phyloP scores from a whole-genome alignment of 192 early-diverging fungal genomes.

The Gigaspora rosea region DNA sequence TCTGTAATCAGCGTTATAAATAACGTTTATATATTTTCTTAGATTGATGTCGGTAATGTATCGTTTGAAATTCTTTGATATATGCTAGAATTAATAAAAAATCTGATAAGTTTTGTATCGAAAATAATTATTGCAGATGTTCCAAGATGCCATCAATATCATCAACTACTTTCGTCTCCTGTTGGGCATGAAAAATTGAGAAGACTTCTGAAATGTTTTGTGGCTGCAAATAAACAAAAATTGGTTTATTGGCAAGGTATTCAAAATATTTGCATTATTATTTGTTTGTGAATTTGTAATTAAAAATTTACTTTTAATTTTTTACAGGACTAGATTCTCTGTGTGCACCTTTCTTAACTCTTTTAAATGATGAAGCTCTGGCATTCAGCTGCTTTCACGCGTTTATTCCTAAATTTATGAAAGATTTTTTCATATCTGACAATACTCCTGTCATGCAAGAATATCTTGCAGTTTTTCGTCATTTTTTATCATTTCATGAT shows the following conservation, averaged over 20 bases:
- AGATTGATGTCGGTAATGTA: slow-evolving; percentile 35
- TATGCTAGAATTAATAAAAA: not conserved
- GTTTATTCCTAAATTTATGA: slow-evolving; percentile 67
- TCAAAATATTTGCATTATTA: not conserved
- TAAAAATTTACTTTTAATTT: not conserved
- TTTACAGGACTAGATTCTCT: slow-evolving; percentile 70
- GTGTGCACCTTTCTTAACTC: slow-evolving; percentile 71
- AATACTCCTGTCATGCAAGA: slow-evolving; percentile 71
- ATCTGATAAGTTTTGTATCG: not conserved
- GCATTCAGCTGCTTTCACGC: slow-evolving; percentile 66
- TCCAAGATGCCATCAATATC: slow-evolving; percentile 70
- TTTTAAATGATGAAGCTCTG: slow-evolving; percentile 75
- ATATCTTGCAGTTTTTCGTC: slow-evolving; percentile 65
- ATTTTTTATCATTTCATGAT: slow-evolving; percentile 72
- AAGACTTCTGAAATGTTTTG: slow-evolving; percentile 62
- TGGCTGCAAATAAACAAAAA: slow-evolving; percentile 53
- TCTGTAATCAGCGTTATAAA: not conserved
- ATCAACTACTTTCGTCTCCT: slow-evolving; percentile 62
- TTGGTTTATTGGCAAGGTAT: slow-evolving; percentile 83
- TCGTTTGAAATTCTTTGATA: slow-evolving; percentile 2
- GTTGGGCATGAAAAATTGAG: slow-evolving; percentile 63
- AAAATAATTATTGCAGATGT: slow-evolving; percentile 46
- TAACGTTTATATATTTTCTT: not conserved
- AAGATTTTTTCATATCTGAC: slow-evolving; percentile 73
- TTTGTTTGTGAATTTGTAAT: not conserved